Percentiles rank a stretch among this genome's conserved stretches.
phyloP scores from a whole-genome alignment of 164 flowering plant species.

The Macadamia integrifolia region DNA sequence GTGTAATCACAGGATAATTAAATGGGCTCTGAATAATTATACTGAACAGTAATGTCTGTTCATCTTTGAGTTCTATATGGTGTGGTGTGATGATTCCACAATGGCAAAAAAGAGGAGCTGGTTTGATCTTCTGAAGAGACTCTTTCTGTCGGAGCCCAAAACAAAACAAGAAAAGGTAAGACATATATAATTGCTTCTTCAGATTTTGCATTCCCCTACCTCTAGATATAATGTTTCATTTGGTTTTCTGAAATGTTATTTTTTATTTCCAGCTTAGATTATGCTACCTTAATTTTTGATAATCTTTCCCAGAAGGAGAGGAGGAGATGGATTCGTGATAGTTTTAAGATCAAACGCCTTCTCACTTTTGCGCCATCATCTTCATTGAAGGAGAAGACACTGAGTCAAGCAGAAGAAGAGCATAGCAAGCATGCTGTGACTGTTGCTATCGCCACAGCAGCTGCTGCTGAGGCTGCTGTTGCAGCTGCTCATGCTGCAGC shows the following conservation, averaged over 20 bases:
- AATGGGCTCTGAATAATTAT: background rate
- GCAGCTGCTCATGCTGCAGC: slow-evolving; percentile 87
- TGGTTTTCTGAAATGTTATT: too few species aligned
- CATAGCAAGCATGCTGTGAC: slow-evolving; percentile 66
- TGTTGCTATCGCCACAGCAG: slow-evolving; percentile 75
- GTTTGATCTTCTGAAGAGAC: slow-evolving; percentile 46
- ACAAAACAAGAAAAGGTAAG: slow-evolving; percentile 41
- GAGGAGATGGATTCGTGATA: slow-evolving; percentile 38
- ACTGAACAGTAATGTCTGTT: background rate
- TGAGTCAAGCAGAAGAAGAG: slow-evolving; percentile 53
- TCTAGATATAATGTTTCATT: too few species aligned
- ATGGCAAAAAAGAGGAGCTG: slow-evolving; percentile 62
- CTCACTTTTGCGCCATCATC: slow-evolving; percentile 36
- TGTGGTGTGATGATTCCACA: slow-evolving; percentile 16
- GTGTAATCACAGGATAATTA: background rate
- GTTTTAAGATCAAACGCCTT: slow-evolving; percentile 31
- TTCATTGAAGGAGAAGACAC: slow-evolving; percentile 13
- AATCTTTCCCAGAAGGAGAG: slow-evolving; percentile 27
- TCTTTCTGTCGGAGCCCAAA: slow-evolving; percentile 40
- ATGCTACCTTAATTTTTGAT: background rate
- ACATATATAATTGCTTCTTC: background rate
- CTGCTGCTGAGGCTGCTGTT: slow-evolving; percentile 80
- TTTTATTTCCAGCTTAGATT: too few species aligned
- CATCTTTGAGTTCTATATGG: slow-evolving; percentile 3
- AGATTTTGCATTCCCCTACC: background rate